Evolutionary conservation across 176 grass and related monocot species (phyloP).

Genomic region (Ensete ventricosum): DNA sequence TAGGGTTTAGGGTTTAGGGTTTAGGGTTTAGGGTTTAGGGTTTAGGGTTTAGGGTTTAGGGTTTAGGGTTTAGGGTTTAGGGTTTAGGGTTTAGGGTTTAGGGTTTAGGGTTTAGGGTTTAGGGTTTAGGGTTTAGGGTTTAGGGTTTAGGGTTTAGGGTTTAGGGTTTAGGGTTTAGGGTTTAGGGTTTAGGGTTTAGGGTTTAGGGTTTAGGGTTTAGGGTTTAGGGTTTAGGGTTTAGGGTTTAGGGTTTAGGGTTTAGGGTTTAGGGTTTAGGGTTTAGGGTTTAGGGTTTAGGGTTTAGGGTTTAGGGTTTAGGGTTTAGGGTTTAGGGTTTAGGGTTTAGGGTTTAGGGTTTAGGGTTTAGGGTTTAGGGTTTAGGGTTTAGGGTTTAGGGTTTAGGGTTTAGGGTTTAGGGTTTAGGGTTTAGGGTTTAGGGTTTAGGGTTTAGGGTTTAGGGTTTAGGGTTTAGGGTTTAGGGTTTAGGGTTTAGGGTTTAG

Average conservation of each 20-base stretch:
- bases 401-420: slow-evolving; percentile 16
- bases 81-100: slow-evolving; percentile 9
- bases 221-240: slow-evolving; percentile 17
- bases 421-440: slow-evolving; percentile 12
- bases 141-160: slow-evolving; percentile 8
- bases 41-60: slow-evolving; percentile 5
- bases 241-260: slow-evolving; percentile 19
- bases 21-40: too few relatives aligned
- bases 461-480: slow-evolving; percentile 6
- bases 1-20: too few relatives aligned
- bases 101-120: neutral
- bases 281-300: slow-evolving; percentile 17
- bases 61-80: slow-evolving; percentile 6
- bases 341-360: slow-evolving; percentile 19
- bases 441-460: slow-evolving; percentile 2
- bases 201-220: slow-evolving; percentile 19
- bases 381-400: slow-evolving; percentile 16
- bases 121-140: slow-evolving; percentile 12
- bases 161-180: slow-evolving; percentile 17
- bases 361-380: slow-evolving; percentile 19
- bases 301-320: slow-evolving; percentile 19
- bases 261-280: slow-evolving; percentile 20
- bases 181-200: slow-evolving; percentile 21
- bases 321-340: slow-evolving; percentile 21
- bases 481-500: slow-evolving; percentile 5